A percentile compares a stretch with the other conserved stretches of the same genome.
phyloP scores from a whole-genome alignment of 2,329 filamentous ascomycete species.

The Ophiostoma piceae region DNA sequence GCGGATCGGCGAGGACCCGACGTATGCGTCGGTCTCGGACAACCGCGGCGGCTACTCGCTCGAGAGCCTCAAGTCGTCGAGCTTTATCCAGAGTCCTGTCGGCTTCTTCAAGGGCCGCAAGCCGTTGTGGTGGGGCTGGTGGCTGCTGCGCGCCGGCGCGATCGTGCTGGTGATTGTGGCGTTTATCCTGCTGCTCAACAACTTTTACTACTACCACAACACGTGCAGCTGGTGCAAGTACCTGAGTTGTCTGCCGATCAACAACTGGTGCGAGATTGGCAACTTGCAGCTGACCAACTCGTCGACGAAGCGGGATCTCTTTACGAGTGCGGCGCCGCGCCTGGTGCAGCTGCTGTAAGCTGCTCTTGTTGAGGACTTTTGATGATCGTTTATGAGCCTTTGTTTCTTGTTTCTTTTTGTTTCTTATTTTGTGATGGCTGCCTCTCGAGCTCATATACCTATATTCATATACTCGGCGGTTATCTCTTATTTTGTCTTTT shows the following conservation, averaged over 20 bases:
- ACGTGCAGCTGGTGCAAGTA: constrained; percentile 93
- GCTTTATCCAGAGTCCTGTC: constrained; percentile 57
- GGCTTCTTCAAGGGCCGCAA: constrained; percentile 91
- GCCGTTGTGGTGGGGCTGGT: constrained; percentile 96
- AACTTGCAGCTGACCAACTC: constrained; percentile 30
- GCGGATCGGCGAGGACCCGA: constrained; percentile 64
- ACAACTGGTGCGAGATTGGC: constrained; percentile 60
- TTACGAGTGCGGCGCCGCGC: constrained; percentile 15
- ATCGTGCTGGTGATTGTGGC: constrained; percentile 75
- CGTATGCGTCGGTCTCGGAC: constrained; percentile 60
- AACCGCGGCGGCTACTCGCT: constrained; percentile 36
- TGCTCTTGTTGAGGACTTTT: neutral
- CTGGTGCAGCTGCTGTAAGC: constrained; percentile 19
- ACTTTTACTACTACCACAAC: constrained; percentile 78
- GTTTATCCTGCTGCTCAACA: constrained; percentile 80
- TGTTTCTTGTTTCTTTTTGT: neutral
- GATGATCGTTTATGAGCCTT: constrained; percentile 19
- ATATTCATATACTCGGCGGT: neutral
- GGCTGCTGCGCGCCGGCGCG: constrained; percentile 74
- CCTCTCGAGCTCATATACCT: neutral
- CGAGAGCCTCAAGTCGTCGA: constrained; percentile 40
- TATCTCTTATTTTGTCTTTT: neutral
- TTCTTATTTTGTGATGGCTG: neutral
- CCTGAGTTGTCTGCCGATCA: constrained; percentile 74
- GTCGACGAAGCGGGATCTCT: constrained; percentile 29